Evolutionary conservation across 2,329 filamentous ascomycete genomes (phyloP).

Genomic region (Penicillium polonicum): DNA sequence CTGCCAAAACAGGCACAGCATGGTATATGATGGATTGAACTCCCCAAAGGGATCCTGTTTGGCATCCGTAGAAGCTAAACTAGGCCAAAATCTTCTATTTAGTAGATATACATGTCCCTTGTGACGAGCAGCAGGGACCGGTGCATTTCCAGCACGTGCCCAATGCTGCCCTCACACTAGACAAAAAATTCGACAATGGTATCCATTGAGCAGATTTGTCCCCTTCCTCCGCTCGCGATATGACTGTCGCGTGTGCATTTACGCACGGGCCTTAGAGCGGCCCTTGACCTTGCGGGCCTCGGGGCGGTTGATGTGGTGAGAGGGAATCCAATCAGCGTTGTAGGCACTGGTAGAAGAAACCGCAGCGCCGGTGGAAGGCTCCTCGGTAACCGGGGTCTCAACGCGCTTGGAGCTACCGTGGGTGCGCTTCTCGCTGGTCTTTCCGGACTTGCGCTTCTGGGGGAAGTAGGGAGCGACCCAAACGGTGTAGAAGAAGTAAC

Average conservation of each 20-base stretch:
- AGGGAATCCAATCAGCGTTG: constrained; percentile 92
- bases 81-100: constrained; percentile 11
- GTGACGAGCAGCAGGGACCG: constrained; percentile 4
- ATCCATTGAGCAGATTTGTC: constrained; percentile 6
- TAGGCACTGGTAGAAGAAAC: constrained; percentile 71
- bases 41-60: constrained; percentile 9
- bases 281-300: constrained; percentile 63
- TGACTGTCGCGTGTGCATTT: constrained; percentile 15
- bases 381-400: constrained; percentile 63
- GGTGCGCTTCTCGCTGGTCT: constrained; percentile 32
- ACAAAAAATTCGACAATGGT: constrained; percentile 5
- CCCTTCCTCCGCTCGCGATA: constrained; percentile 3
- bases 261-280: constrained; percentile 40
- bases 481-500: constrained; percentile 97
- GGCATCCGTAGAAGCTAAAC: constrained; percentile 6
- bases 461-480: constrained; percentile 97
- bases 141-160: constrained; percentile 20
- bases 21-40: constrained; percentile 3
- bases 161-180: constrained; percentile 1
- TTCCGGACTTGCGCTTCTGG: constrained; percentile 55
- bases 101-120: constrained; percentile 20
- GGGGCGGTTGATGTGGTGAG: constrained; percentile 83
- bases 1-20: constrained; percentile 1
- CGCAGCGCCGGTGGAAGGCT: constrained; percentile 65
- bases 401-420: constrained; percentile 63